Percentiles rank a stretch among this genome's conserved stretches.
phyloP scores from a whole-genome alignment of 2,329 filamentous ascomycete species.

The Colletotrichum spinosum region DNA sequence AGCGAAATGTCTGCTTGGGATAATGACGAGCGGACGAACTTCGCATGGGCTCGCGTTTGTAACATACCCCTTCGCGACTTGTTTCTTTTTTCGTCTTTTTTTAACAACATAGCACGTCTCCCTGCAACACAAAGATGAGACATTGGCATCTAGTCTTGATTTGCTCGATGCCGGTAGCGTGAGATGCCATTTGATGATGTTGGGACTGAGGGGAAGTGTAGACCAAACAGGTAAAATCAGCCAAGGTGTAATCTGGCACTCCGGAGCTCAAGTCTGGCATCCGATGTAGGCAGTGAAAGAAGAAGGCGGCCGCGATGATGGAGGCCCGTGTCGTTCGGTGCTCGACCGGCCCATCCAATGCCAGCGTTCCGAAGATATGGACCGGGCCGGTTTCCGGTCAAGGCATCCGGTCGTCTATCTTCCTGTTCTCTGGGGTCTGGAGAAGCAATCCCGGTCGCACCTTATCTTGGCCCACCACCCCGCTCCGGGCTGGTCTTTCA shows the following conservation, averaged over 20 bases:
- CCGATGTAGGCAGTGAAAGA: background rate
- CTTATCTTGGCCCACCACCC: conserved; percentile 35
- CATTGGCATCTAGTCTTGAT: background rate
- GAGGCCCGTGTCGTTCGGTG: background rate
- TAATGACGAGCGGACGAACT: conserved; percentile 33
- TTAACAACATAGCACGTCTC: conserved; percentile 28
- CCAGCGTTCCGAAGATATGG: conserved; percentile 10
- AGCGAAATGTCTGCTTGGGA: conserved; percentile 14
- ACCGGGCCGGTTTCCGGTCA: conserved; percentile 36
- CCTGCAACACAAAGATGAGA: too few species aligned
- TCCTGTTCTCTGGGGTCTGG: background rate
- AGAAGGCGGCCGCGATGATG: too few species aligned
- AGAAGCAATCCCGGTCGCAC: conserved; percentile 27
- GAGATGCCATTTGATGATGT: too few species aligned
- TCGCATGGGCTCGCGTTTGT: conserved; percentile 30
- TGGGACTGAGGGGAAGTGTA: too few species aligned
- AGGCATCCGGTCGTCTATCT: conserved; percentile 11
- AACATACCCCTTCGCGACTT: conserved; percentile 37
- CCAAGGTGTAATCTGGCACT: background rate
- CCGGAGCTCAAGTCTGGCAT: background rate
- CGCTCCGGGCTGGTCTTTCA: conserved; percentile 19
- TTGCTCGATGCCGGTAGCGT: too few species aligned
- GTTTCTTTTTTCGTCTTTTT: background rate
- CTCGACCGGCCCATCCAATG: background rate
- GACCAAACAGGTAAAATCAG: too few species aligned